Base-by-base conservation (phyloP, 2,329 filamentous ascomycete genomes). In the Leptographium flavum region DNA sequence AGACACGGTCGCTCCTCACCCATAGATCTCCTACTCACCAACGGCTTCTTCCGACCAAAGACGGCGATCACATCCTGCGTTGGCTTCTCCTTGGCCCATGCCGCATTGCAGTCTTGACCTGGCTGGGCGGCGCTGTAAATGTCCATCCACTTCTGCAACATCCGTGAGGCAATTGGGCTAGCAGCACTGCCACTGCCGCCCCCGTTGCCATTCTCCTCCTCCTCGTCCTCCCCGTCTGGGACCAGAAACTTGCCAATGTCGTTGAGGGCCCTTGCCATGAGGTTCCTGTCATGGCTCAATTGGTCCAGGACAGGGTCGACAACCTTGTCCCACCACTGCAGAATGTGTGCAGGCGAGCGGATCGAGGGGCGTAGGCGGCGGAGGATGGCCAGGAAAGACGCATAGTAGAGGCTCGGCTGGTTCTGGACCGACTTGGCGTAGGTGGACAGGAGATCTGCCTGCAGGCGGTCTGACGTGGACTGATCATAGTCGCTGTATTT, bases 321-420 rank as follows among this genome's bases (percentile, higher is more conserved):
- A 14, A 81, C 65, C 50, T 73, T 63, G 39, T 83, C 74, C 72
- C 83, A 87, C 85, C 85, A 92, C 48, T 79, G 71, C 45, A 79
- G 62, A 45, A 85, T 61, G 45, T 79, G 73, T 30, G 73, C 68
- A 2, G 79, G 71, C 11, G 76, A 76, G 46, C 70, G 71, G 45
- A 92, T 69, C 11, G 72, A 71, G 3, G 81, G 76, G 22, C 78
- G 70, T 31, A 90, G 65, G 35, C 70, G 71, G 39, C 75, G 72
- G 45, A 90, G 63, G 39, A 84, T 70, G 42, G 73, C 71, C 17
- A 88, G 68, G 61, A 88, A 92, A n/a, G 76, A 64, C 9, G 74
- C 76, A 57, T 75, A 73, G 52, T 76, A 74, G 5, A 43, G 3
- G 42, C 70, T 59, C 3, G 73, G 64, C 22, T 68, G 67, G 30